phyloP scores from a whole-genome alignment of 345 rosid genomes.

The Barbarea vulgaris region DNA sequence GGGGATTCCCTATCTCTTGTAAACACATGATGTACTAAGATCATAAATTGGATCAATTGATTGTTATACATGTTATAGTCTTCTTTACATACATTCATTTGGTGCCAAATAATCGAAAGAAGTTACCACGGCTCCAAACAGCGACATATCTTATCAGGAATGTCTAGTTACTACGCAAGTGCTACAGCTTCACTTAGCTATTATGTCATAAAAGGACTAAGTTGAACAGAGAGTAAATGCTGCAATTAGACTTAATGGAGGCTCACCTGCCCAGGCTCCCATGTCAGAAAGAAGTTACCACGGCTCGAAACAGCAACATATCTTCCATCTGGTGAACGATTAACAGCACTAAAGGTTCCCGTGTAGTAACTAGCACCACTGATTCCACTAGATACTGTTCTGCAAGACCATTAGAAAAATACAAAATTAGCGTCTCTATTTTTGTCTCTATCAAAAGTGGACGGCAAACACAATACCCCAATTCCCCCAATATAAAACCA shows the following conservation, averaged over 20 bases:
- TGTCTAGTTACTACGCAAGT: too few relatives aligned
- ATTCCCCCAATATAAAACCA: conserved; percentile 1
- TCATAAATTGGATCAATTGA: background rate
- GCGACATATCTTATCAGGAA: too few relatives aligned
- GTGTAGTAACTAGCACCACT: conserved; percentile 99
- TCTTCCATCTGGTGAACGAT: conserved; percentile 91
- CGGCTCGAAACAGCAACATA: conserved; percentile 98
- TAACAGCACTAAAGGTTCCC: conserved; percentile 88
- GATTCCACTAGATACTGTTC: conserved; percentile 97
- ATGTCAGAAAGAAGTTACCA: conserved; percentile 93
- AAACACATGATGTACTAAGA: background rate
- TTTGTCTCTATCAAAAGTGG: background rate
- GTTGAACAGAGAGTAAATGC: background rate
- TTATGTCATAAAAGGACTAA: conserved; percentile 4
- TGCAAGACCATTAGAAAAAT: conserved; percentile 54
- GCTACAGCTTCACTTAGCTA: background rate
- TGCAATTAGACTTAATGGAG: background rate
- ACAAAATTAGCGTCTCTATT: conserved; percentile 36
- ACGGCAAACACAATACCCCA: background rate
- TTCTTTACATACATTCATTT: background rate
- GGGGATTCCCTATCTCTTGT: background rate
- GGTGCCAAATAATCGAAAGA: conserved; percentile 2
- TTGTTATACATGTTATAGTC: background rate
- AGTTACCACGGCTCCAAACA: too few relatives aligned
- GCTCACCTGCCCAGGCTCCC: conserved; percentile 97